These are phyloP conservation scores for Rhodomyrtus tomentosa DNA, from an alignment of 345 rosid species.

Conservation along the genomic window DNA sequence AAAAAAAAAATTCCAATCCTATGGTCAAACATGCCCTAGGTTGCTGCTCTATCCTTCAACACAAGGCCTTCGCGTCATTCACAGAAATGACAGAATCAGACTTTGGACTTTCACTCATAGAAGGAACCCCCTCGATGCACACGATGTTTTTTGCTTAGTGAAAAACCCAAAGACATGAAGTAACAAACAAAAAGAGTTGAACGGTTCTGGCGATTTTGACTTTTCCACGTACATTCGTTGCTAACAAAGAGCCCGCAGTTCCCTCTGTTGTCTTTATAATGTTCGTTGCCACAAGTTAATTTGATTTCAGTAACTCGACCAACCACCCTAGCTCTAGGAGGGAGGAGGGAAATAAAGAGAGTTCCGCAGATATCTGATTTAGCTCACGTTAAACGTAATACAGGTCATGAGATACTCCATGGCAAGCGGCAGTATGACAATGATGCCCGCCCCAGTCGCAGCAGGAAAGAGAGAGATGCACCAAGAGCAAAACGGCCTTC, in stretches of 20 bases:
- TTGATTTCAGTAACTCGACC: slow-evolving; percentile 3
- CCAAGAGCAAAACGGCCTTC: slow-evolving; percentile 40
- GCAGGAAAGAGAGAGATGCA: slow-evolving; percentile 12
- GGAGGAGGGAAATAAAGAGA: not conserved
- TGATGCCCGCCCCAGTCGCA: slow-evolving; percentile 31
- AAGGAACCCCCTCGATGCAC: not conserved
- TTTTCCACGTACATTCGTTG: slow-evolving; percentile 6
- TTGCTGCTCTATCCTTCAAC: not conserved
- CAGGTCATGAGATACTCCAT: slow-evolving; percentile 8
- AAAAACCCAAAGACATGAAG: not conserved
- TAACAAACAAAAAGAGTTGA: not conserved
- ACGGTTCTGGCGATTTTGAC: not conserved
- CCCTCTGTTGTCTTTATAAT: not conserved
- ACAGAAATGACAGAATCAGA: not conserved
- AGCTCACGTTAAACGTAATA: not conserved
- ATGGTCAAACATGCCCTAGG: not conserved
- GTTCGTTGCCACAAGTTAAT: not conserved
- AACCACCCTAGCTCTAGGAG: not conserved
- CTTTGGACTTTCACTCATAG: not conserved
- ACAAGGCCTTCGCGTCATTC: not conserved
- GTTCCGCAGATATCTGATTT: not conserved
- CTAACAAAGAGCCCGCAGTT: slow-evolving; percentile 8
- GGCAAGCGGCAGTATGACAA: slow-evolving; percentile 40
- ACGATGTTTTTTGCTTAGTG: not conserved
- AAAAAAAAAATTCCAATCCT: not conserved